Evolutionary conservation across 1,284 basidiomycete species (phyloP), one percentile per base, ranked within the genome.

Genomic region (Malassezia globosa): DNA sequence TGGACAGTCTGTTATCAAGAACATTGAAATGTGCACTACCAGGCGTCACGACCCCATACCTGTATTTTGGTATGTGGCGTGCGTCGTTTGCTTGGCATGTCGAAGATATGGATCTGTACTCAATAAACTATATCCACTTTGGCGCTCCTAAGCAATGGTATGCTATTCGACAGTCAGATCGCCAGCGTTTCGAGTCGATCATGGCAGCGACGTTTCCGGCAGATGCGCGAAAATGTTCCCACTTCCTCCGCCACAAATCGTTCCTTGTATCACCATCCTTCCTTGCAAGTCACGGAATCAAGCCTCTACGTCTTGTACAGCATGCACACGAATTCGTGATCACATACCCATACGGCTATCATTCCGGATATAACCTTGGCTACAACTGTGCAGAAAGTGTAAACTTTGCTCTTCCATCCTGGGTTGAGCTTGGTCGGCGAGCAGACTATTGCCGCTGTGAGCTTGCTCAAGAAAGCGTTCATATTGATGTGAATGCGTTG

Each of bases 21-120:
- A 76, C 78, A 19, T 78, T 85, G 42, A 81, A 80, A 26, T 66
- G 70, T 41, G 71, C 73, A 47, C 76, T 97, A 22, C 90, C 90
- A 0, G 92, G 92, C 23, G 92, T 99, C 43, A 97, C 96, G 66
- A 85, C 88, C 1, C 92, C 92, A 0, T 97, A 97, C 72, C 79
- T 97, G 4, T 97, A 97, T 73, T 96, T 94, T 73, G 92, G 92
- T 58, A 95, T 95, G 88, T 99, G 92, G 92, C 79, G 88, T 44
- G 92, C 94, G 13, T 90, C 88, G 0, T 73, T 97, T 73, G 88
- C 92, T 0, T 99, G 94, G 94, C 92, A 97, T 63, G 92, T 97
- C 39, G 92, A 97, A 63, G 80, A 79, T 58, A 76, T 76, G 61
- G 92, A 96, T 69, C 78, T 97, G 3, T 94, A 92, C 74, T 92